phyloP scores from a whole-genome alignment of 768 basidiomycete genomes.

The Russula brevipes region DNA sequence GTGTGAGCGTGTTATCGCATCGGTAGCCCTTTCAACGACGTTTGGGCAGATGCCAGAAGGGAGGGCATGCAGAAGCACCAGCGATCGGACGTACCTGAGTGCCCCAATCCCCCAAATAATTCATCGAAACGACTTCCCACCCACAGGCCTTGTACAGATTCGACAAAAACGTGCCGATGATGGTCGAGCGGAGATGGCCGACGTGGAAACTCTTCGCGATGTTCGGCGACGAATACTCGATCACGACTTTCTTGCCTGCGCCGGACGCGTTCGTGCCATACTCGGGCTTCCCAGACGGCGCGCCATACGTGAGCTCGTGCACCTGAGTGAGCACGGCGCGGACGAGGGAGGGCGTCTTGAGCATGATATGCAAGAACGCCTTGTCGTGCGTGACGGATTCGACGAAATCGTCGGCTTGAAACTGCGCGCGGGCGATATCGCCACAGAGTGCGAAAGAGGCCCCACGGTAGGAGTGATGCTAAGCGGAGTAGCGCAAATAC shows the following conservation, averaged over 20 bases:
- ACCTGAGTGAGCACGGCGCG: conserved; percentile 67
- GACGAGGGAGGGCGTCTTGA: conserved; percentile 59
- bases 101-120: conserved; percentile 98
- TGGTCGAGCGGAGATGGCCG: conserved; percentile 94
- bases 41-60: not conserved
- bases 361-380: conserved; percentile 79
- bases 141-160: conserved; percentile 91
- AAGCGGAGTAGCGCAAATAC: not conserved
- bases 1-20: not conserved
- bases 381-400: conserved; percentile 64
- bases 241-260: conserved; percentile 73
- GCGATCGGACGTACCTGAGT: conserved; percentile 66
- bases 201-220: conserved; percentile 99
- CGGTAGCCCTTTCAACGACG: not conserved
- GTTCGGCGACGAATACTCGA: conserved; percentile 96
- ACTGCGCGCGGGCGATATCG: conserved; percentile 41
- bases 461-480: too few species aligned
- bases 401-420: conserved; percentile 78
- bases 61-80: too few species aligned
- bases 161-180: conserved; percentile 91
- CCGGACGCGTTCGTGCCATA: conserved; percentile 82
- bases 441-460: not conserved
- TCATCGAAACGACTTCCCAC: conserved; percentile 87
- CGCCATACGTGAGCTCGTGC: conserved; percentile 61
- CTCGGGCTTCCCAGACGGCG: conserved; percentile 52